Base-by-base conservation (phyloP, 192 early-diverging fungal species). In the Phlyctochytrium bullatum region DNA sequence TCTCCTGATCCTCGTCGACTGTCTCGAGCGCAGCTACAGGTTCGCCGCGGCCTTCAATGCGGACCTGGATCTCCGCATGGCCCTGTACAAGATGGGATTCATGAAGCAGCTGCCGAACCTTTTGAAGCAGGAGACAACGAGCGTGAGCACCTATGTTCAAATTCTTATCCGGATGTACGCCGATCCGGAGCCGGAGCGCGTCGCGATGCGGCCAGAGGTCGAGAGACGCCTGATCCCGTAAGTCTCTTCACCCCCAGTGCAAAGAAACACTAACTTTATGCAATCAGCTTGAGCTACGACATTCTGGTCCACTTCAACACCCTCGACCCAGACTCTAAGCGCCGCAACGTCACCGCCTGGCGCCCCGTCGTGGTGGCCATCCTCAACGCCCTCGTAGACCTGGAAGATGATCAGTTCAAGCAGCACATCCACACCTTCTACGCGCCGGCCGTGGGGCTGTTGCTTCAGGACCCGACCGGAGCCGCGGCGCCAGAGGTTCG, bases 21-120 rank as follows among this genome's bases (percentile, higher is more conserved):
- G 91, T 58, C 76, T 97, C 24, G 88, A 90, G 76, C 29, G 88
- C 81, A 69, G 83, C 86, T 92, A 91, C 67, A 77, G 79, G 32
- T 93, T 96, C 83, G 93, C 95, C 0, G 78, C 81, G 54, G 73
- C 81, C 4, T 98, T 98, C 71, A 95, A 98, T 73, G 80, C 69
- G 53, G 85, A 92, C 73, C 83, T 85, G 71, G 88, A 90, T 32
- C 79, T 96, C 35, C 84, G 95, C 6, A 86, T 89, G 72, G 88
- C 90, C 2, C 73, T 98, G 62, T 91, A 77, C 82, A 87, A 78
- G 70, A 88, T 87, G 75, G 93, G 93, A 16, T 94, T 93, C 59
- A 96, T 95, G 92, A 91, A 93, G 33, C 91, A 92, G 34, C 77
- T 96, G 62, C 95, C 95, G 33, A 96, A 95, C 59, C 64, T 98